A percentile compares a stretch with the other conserved stretches of the same genome.
phyloP scores from a whole-genome alignment of 2,329 filamentous ascomycete species.

The Apiospora malaysiana region DNA sequence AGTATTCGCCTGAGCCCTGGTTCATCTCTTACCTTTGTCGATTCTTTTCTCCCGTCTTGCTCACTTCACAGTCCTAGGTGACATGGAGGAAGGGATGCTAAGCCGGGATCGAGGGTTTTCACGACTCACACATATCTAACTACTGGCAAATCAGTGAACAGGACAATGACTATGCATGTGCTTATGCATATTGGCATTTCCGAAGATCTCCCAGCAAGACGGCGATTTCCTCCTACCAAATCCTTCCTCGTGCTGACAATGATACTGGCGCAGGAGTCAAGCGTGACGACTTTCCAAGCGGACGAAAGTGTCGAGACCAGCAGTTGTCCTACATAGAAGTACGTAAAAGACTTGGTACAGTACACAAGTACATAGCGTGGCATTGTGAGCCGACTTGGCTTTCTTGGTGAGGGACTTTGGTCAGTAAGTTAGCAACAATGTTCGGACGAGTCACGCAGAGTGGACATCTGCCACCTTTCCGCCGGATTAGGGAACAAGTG shows the following conservation, averaged over 20 bases:
- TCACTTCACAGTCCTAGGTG: too few relatives aligned
- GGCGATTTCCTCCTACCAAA: not conserved
- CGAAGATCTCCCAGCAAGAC: not conserved
- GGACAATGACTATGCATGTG: not conserved
- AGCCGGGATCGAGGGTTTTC: too few relatives aligned
- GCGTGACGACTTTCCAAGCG: not conserved
- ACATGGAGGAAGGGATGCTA: too few relatives aligned
- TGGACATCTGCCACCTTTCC: not conserved
- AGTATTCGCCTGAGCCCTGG: not conserved
- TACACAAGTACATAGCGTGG: not conserved
- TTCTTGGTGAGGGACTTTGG: not conserved
- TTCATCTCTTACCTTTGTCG: not conserved
- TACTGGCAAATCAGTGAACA: too few relatives aligned
- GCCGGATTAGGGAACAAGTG: not conserved
- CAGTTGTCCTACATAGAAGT: not conserved
- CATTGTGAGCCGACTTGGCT: not conserved
- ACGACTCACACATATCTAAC: too few relatives aligned
- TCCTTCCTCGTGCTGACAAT: not conserved
- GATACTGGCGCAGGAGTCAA: not conserved
- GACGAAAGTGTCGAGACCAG: not conserved
- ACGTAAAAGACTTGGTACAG: too few relatives aligned
- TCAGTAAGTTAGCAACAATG: not conserved
- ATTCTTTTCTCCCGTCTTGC: too few relatives aligned
- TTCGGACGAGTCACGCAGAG: conserved; percentile 3
- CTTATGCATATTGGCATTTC: not conserved